These are phyloP conservation scores for Ceratobasidium sp. DNA, from an alignment of 1,284 basidiomycete species.

Conservation along the genomic window DNA sequence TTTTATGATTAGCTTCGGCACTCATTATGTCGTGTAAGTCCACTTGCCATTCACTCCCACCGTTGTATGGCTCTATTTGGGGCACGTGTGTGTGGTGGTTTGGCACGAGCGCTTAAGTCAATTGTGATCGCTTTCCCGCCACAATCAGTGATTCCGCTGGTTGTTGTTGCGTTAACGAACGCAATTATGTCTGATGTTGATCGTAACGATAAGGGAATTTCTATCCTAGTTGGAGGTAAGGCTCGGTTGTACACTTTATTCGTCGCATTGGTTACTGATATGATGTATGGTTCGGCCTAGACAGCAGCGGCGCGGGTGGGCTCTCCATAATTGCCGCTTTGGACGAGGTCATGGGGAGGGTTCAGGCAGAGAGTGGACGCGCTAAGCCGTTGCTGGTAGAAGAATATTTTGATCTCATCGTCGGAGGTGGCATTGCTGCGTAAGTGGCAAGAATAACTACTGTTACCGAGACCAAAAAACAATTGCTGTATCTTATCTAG, in stretches of 20 bases:
- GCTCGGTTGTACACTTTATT: background rate
- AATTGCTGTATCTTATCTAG: background rate
- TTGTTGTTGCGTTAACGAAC: background rate
- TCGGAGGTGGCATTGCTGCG: background rate
- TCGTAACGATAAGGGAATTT: no score
- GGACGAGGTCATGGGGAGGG: background rate
- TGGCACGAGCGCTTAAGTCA: no score
- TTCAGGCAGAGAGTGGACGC: background rate
- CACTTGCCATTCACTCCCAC: no score
- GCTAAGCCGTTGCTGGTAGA: background rate
- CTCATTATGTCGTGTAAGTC: no score
- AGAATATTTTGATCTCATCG: slow-evolving; percentile 22
- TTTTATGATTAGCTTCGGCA: no score
- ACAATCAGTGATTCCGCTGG: background rate
- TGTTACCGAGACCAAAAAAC: no score
- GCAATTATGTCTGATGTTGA: background rate
- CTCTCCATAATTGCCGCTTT: background rate
- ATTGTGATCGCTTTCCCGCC: no score
- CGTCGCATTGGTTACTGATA: background rate
- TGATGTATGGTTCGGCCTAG: background rate
- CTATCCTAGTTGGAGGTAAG: no score
- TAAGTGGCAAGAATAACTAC: background rate
- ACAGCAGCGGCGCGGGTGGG: background rate
- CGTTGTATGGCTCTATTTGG: no score
- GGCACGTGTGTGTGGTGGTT: no score